phyloP scores from a whole-genome alignment of 352 stramenopile genomes.

The Pseudoperonospora humuli region DNA sequence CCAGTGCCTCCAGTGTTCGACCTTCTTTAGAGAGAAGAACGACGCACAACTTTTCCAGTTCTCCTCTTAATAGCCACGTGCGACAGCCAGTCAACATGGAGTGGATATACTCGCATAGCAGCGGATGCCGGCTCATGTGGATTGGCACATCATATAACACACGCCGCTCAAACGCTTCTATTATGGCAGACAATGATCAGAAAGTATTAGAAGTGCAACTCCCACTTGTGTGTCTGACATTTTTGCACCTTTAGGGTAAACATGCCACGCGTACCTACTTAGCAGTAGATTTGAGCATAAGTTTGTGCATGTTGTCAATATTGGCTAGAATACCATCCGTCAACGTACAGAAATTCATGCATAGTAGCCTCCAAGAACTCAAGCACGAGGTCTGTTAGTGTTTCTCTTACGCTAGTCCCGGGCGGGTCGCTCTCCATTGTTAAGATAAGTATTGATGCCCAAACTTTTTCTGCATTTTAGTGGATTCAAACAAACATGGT shows the following conservation, averaged over 20 bases:
- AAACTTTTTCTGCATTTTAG: background rate
- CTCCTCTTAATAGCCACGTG: conserved; percentile 44
- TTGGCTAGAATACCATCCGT: background rate
- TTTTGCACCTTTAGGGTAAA: conserved; percentile 50
- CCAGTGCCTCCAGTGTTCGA: conserved; percentile 33
- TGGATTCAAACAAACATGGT: background rate
- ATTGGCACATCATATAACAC: conserved; percentile 72
- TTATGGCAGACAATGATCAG: background rate
- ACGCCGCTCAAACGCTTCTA: conserved; percentile 56
- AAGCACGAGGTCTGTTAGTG: conserved; percentile 49
- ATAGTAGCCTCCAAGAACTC: conserved; percentile 68
- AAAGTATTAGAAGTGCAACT: background rate
- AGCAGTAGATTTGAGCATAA: conserved; percentile 4
- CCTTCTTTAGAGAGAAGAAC: conserved; percentile 48
- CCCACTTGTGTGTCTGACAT: background rate
- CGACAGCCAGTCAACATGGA: conserved; percentile 60
- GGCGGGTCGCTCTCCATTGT: conserved; percentile 19
- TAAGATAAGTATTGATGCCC: background rate
- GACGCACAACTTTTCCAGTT: conserved; percentile 63
- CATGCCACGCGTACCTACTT: conserved; percentile 37
- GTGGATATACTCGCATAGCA: conserved; percentile 72
- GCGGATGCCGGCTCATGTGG: conserved; percentile 66
- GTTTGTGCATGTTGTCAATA: background rate
- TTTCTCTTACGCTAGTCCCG: conserved; percentile 16
- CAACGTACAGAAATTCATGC: conserved; percentile 71